These are phyloP conservation scores for Boletus tylopilopsis DNA, from an alignment of 768 basidiomycete genomes.

Conservation along the genomic window DNA sequence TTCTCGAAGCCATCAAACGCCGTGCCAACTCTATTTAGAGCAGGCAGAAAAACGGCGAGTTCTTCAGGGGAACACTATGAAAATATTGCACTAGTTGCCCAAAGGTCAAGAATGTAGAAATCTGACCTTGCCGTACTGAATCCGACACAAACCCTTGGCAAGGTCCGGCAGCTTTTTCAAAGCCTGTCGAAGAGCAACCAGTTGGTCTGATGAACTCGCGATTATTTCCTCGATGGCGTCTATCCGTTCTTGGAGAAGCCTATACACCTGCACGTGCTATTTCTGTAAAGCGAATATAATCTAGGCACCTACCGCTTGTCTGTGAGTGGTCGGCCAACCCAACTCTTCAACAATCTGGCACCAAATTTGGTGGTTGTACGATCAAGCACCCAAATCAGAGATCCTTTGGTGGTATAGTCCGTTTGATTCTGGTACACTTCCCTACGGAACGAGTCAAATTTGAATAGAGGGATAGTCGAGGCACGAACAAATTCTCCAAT, in stretches of 20 bases:
- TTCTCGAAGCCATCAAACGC: constrained; percentile 52
- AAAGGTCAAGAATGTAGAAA: not conserved
- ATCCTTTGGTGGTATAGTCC: constrained; percentile 67
- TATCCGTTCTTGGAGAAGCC: constrained; percentile 69
- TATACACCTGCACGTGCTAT: constrained; percentile 29
- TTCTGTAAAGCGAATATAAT: not conserved
- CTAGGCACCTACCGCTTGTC: constrained; percentile 52
- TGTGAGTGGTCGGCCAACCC: constrained; percentile 84
- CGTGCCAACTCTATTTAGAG: constrained; percentile 66
- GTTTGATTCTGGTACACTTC: constrained; percentile 94
- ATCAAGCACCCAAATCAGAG: constrained; percentile 83
- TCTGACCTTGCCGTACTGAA: constrained; percentile 86
- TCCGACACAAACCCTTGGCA: constrained; percentile 77
- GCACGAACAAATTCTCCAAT: constrained; percentile 63
- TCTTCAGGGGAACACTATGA: constrained; percentile 79
- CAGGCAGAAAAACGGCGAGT: constrained; percentile 67
- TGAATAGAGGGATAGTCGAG: not conserved
- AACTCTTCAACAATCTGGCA: constrained; percentile 72
- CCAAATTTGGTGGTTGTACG: constrained; percentile 88
- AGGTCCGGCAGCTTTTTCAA: constrained; percentile 83
- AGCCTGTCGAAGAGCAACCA: constrained; percentile 65
- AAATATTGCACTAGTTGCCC: not conserved
- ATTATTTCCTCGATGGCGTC: constrained; percentile 85
- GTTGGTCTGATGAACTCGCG: constrained; percentile 52
- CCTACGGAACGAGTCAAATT: constrained; percentile 28